Evolutionary conservation across 2,329 filamentous ascomycete species (phyloP), one percentile per base, ranked within the genome.

Genomic region (Ilyonectria robusta): DNA sequence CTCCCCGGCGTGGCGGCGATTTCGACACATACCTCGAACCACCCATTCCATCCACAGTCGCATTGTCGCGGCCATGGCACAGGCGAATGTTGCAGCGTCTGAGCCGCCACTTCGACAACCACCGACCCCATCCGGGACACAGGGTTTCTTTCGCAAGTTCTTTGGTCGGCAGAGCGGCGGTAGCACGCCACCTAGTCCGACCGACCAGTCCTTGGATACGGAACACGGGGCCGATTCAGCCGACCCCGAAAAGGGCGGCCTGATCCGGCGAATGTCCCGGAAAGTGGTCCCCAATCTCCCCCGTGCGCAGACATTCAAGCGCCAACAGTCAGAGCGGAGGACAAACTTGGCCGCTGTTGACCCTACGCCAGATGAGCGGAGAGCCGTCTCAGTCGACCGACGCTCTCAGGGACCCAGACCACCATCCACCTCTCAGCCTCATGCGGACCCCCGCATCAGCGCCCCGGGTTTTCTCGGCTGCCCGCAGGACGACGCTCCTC

Each of bases 291-390:
- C 94, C 19, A 92, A 92, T 17, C 83, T 97, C 42, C 93, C 94
- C 44, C 89, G 94, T 55, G 85, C 91, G 5, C 89, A 92, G 74
- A 97, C 94, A 0, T 94, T 97, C 81, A 92, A 91, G 80, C 89
- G 94, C 74, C 94, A 95, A 79, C 88, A 93, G 78, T 95, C 94
- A 31, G 95, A 97, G 81, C 87, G 89, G 69, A 88, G 94, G 72
- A 89, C 93, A 73, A 91, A 90, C 75, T 85, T 97, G 60, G 85
- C 92, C 66, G 90, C 93, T 50, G 85, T 90, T 47, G 84, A 91
- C 54, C 87, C 88, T 6, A 88, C 89, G 35, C 81, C 85, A 29
- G 87, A 88, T 44, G 93, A 94, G 80, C 89, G 93, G 72, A 89
- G 94, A 76, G 90, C 93, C 11, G 84, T 90, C 15, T 95, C 93